A percentile compares a stretch with the other conserved stretches of the same genome.
Conservation (phyloP, 2,329 filamentous ascomycete genomes). For the Achaetomium macrosporum region DNA sequence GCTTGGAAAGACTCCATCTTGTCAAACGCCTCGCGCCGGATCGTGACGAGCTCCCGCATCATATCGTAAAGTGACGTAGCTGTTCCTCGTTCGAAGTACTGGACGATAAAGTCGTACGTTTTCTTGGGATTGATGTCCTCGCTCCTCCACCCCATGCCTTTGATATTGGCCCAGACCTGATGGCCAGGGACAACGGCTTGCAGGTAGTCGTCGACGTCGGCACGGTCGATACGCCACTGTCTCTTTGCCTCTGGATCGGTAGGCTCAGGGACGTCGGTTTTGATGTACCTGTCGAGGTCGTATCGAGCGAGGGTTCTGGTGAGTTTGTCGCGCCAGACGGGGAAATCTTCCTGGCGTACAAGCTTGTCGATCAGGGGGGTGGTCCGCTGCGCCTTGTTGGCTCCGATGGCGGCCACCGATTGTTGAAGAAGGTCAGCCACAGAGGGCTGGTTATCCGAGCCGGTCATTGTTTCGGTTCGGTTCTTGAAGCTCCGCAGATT, state of each 20-base stretch:
- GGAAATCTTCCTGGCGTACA: neutral
- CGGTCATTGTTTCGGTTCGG: too few relatives aligned
- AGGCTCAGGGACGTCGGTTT: neutral
- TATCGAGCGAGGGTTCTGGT: neutral
- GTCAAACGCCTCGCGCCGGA: too few relatives aligned
- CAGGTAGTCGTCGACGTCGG: neutral
- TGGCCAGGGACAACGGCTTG: neutral
- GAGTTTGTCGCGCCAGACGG: neutral
- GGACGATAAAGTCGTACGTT: neutral
- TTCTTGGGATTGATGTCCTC: neutral
- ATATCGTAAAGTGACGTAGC: too few relatives aligned
- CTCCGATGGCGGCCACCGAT: too few relatives aligned
- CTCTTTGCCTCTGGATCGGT: neutral
- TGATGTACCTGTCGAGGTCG: neutral
- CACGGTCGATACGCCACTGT: neutral
- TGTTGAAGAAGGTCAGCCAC: too few relatives aligned
- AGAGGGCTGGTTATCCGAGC: too few relatives aligned
- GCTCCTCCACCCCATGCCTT: neutral
- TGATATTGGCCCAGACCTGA: neutral
- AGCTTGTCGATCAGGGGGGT: constrained; percentile 6
- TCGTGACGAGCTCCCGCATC: too few relatives aligned
- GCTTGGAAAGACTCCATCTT: too few relatives aligned
- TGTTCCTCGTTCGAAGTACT: neutral
- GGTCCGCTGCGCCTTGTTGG: too few relatives aligned
- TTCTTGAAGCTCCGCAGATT: too few relatives aligned